These are phyloP conservation scores for Lathyrus oleraceus DNA, from an alignment of 306 rosid species.

Conservation along the genomic window DNA sequence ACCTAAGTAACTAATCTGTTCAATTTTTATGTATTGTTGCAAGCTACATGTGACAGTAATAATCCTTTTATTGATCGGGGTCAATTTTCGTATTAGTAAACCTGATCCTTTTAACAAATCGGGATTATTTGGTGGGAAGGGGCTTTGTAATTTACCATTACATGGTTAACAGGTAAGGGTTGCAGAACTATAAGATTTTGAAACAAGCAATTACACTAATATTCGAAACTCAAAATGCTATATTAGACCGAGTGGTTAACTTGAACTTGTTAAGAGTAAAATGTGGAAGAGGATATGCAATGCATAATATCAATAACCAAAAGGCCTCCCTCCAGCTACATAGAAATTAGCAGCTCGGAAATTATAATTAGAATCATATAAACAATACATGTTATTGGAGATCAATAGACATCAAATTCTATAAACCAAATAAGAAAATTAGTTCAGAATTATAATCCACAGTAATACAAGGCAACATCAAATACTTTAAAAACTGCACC, in stretches of 20 bases:
- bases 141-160: constrained; percentile 20
- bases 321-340: constrained; percentile 10
- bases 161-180: constrained; percentile 20
- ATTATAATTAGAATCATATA: constrained; percentile 19
- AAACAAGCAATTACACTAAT: constrained; percentile 18
- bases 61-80: constrained; percentile 8
- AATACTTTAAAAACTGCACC: constrained; percentile 49
- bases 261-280: constrained; percentile 14
- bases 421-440: constrained; percentile 20
- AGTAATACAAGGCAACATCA: constrained; percentile 16
- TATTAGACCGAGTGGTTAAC: constrained; percentile 22
- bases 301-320: constrained; percentile 19
- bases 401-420: constrained; percentile 18
- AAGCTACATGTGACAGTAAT: constrained; percentile 5
- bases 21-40: constrained; percentile 9
- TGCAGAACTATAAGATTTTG: constrained; percentile 15
- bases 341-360: constrained; percentile 2
- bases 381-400: constrained; percentile 15
- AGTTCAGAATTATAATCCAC: constrained; percentile 16
- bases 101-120: not conserved
- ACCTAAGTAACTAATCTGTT: constrained; percentile 6
- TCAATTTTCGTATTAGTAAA: not conserved
- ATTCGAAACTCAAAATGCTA: constrained; percentile 27
- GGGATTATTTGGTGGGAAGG: constrained; percentile 4
- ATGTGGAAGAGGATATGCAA: constrained; percentile 8